phyloP scores from a whole-genome alignment of 192 early-diverging fungal genomes.

The Entophlyctis luteolus region DNA sequence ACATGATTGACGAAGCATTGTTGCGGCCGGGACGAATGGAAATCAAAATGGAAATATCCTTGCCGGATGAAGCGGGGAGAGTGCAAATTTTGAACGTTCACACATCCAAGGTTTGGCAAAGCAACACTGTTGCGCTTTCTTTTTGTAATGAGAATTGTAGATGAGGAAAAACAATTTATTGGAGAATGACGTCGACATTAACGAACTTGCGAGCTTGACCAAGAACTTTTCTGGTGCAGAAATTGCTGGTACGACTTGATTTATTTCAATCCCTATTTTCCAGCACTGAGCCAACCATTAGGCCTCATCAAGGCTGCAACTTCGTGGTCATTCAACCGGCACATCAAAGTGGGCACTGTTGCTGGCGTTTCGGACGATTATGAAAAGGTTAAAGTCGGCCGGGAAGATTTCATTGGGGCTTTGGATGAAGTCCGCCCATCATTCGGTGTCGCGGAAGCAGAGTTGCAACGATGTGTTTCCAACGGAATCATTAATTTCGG shows the following conservation, averaged over 20 bases:
- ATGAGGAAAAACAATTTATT: slow-evolving; percentile 78
- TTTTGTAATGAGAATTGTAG: slow-evolving; percentile 38
- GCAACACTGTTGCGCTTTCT: not conserved
- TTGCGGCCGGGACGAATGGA: slow-evolving; percentile 92
- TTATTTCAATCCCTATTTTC: not conserved
- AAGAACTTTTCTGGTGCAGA: slow-evolving; percentile 99
- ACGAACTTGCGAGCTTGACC: slow-evolving; percentile 79
- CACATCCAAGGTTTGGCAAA: slow-evolving; percentile 63
- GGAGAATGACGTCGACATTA: slow-evolving; percentile 74
- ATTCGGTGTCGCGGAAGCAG: slow-evolving; percentile 90
- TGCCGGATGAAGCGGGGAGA: slow-evolving; percentile 90
- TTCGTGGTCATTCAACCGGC: slow-evolving; percentile 93
- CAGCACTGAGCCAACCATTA: no score
- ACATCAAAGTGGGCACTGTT: slow-evolving; percentile 86
- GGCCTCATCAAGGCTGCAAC: slow-evolving; percentile 83
- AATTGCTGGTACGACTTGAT: slow-evolving; percentile 64
- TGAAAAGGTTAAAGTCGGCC: slow-evolving; percentile 80
- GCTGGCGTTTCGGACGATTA: slow-evolving; percentile 80
- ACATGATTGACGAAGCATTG: slow-evolving; percentile 97
- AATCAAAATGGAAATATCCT: slow-evolving; percentile 92
- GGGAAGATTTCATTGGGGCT: slow-evolving; percentile 82
- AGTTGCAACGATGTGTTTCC: slow-evolving; percentile 76
- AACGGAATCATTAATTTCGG: slow-evolving; percentile 85
- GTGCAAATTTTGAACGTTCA: slow-evolving; percentile 95
- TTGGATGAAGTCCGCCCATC: slow-evolving; percentile 90